Evolutionary conservation across 2,329 filamentous ascomycete genomes (phyloP).

Genomic region (Apiospora rasikravindrae): DNA sequence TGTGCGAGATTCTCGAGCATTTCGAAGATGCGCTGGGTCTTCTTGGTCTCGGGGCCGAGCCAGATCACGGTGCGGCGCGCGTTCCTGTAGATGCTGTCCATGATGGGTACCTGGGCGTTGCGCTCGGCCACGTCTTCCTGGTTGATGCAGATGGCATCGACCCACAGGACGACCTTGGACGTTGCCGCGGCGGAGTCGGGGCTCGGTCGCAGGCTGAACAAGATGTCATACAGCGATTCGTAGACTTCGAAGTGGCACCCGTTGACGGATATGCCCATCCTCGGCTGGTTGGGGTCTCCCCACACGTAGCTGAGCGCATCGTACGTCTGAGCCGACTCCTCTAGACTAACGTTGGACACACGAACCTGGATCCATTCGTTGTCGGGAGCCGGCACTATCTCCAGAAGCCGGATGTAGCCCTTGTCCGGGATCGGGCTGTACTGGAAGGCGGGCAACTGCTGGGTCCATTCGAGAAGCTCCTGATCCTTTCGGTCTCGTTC

Average conservation of each 20-base stretch:
- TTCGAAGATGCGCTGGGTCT: neutral
- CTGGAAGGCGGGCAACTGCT: neutral
- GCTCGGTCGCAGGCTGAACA: neutral
- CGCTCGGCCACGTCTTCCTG: constrained; percentile 20
- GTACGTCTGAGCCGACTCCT: neutral
- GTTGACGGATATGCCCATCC: neutral
- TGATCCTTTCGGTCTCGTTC: neutral
- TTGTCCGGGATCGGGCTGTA: neutral
- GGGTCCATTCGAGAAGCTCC: neutral
- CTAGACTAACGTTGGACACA: neutral
- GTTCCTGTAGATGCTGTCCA: constrained; percentile 25
- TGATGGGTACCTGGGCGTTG: constrained; percentile 19
- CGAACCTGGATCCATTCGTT: neutral
- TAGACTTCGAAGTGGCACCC: neutral
- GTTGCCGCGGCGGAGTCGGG: neutral
- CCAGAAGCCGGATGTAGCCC: constrained; percentile 7
- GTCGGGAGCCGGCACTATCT: neutral
- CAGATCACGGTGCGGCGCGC: constrained; percentile 20
- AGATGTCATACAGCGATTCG: neutral
- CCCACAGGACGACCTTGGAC: constrained; percentile 18
- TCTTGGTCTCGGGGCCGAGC: neutral
- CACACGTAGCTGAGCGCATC: constrained; percentile 19
- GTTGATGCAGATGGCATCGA: constrained; percentile 28
- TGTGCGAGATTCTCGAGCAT: neutral
- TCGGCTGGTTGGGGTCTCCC: neutral